Conservation (phyloP, 1,284 basidiomycete species). For the Ceratobasidium sp. region DNA sequence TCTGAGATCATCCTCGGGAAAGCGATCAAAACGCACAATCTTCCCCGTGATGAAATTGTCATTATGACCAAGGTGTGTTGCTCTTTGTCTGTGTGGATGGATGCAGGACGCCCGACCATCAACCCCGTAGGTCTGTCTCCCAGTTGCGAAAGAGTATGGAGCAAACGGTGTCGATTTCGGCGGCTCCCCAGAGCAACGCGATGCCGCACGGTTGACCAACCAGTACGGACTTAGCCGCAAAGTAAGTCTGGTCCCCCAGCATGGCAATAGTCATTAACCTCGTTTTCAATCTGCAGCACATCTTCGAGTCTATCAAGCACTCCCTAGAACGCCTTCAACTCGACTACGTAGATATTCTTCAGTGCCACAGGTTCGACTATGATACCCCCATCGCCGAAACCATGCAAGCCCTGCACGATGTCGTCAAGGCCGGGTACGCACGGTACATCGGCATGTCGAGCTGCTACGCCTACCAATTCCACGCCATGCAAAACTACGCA, state of each 20-base stretch:
- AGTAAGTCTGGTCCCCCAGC: conserved; percentile 44
- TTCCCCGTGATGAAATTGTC: conserved; percentile 46
- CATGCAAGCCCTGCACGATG: conserved; percentile 60
- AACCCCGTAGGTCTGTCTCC: neutral
- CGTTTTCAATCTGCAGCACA: conserved; percentile 48
- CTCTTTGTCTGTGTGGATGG: neutral
- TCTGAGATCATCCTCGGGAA: conserved; percentile 48
- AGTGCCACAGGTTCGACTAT: conserved; percentile 57
- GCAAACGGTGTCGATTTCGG: conserved; percentile 32
- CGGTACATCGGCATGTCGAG: conserved; percentile 59
- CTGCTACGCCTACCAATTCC: conserved; percentile 48
- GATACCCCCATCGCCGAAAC: conserved; percentile 57
- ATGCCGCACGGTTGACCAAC: conserved; percentile 52
- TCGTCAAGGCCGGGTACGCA: conserved; percentile 56
- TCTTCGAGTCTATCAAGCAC: conserved; percentile 45
- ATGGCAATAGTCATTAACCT: neutral
- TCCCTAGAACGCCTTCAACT: conserved; percentile 44
- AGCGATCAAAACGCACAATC: conserved; percentile 47
- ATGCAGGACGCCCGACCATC: neutral
- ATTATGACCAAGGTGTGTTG: conserved; percentile 48
- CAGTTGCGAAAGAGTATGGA: conserved; percentile 38
- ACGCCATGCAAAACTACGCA: conserved; percentile 52
- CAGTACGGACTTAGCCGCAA: conserved; percentile 55
- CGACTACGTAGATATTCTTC: conserved; percentile 55
- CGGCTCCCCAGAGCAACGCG: conserved; percentile 21